Conservation (phyloP, 1,139 yeast genomes). For the Geotrichum australiense region DNA sequence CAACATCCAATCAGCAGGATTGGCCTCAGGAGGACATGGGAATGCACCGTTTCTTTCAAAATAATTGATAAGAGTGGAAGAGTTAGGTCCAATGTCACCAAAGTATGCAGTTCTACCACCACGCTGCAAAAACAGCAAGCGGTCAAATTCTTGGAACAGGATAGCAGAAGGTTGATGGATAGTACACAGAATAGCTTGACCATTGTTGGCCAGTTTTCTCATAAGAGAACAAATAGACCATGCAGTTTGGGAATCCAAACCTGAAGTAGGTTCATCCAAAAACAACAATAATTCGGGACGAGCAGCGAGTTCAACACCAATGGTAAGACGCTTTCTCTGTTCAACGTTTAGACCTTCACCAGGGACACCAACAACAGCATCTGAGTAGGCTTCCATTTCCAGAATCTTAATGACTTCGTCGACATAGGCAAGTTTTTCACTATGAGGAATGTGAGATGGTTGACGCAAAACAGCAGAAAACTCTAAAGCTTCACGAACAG, state of each 20-base stretch:
- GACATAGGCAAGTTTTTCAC: constrained; percentile 63
- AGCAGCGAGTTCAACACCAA: constrained; percentile 84
- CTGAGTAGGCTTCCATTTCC: constrained; percentile 69
- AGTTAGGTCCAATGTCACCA: constrained; percentile 68
- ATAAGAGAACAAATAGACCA: constrained; percentile 77
- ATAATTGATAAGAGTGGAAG: constrained; percentile 53
- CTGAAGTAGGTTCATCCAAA: constrained; percentile 90
- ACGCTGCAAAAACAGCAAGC: constrained; percentile 59
- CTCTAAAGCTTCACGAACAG: constrained; percentile 70
- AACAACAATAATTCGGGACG: constrained; percentile 75
- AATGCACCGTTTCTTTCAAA: constrained; percentile 63
- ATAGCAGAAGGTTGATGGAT: constrained; percentile 82
- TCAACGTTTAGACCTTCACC: constrained; percentile 74
- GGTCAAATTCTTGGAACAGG: constrained; percentile 67
- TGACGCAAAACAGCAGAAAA: constrained; percentile 74
- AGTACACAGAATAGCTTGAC: constrained; percentile 78
- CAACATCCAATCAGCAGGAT: constrained; percentile 82
- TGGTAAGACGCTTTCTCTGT: constrained; percentile 77
- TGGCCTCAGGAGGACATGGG: constrained; percentile 60
- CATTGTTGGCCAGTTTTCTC: constrained; percentile 67
- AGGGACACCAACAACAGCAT: constrained; percentile 76
- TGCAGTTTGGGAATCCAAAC: constrained; percentile 87
- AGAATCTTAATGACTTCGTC: constrained; percentile 61
- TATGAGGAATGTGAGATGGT: constrained; percentile 45
- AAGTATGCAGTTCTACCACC: constrained; percentile 80